Evolutionary conservation across 441 rosid genomes (phyloP), one percentile per base, ranked within the genome.

Genomic region (Pelargonium myrrhifolium): DNA sequence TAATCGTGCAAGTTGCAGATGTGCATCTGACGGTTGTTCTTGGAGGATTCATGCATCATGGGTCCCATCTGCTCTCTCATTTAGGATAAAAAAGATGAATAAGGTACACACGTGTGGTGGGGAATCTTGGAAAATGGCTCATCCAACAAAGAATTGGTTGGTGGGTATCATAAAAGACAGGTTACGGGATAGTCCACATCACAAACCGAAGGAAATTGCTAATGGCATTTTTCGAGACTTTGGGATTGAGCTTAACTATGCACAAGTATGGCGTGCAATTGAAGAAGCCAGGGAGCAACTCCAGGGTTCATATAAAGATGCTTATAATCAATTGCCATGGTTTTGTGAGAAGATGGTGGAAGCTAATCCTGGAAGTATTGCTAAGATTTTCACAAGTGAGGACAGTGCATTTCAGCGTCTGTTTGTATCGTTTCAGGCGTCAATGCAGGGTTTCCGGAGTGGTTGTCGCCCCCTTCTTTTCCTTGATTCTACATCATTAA

Each of bases 381-480:
- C 82, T 31, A 75, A 87, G 75, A 83, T 93, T 74, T 70, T 72
- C 65, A 72, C 83, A 42, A 84, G 79, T 31, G 89, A 81, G 62
- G 90, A 83, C 71, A 79, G 61, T 70, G 90, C 83, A 74, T 93
- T 93, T 74, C 93, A 82, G 72, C 85, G 80, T 59, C 87, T 93
- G 65, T 90, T 90, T 78, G 65, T 93, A 37, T 83, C 88, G 26
- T 87, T 88, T 78, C 79, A 76, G 40, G 88, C 97, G 65, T 80
- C 87, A 51, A 72, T 84, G 63, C 72, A 71, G 62, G 98, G 98
- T 72, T 92, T 89, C 76, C 73, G 81, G 75, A 84, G 73, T 77
- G 96, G 92, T 72, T 93, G 98, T 58, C 83, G 97, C 22, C 98
- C 91, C 0, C 88, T 93, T 79, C 76, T 93, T 74, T 93, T 90